Conservation (phyloP, 306 rosid species). For the Fragaria nilgerrensis region DNA sequence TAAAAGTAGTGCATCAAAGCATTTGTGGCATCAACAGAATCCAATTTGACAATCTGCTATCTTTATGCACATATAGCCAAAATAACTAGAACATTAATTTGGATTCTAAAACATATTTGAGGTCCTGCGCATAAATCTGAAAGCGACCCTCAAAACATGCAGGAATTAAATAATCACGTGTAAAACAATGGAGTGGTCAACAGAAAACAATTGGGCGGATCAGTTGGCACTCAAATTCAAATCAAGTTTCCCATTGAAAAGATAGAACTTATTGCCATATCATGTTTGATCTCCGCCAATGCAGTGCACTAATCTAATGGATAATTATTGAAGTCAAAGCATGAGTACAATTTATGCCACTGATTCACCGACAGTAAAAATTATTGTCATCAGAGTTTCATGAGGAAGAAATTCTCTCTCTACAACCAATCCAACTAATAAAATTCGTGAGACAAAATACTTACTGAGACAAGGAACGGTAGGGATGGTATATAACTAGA, state of each 20-base stretch:
- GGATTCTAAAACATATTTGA: neutral
- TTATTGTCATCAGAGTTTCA: neutral
- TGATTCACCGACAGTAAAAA: neutral
- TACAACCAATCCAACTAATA: neutral
- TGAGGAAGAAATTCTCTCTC: neutral
- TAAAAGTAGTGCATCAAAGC: neutral
- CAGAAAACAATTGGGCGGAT: neutral
- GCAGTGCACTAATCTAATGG: neutral
- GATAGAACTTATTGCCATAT: neutral
- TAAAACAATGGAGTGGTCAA: neutral
- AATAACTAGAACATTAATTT: neutral
- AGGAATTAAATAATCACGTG: neutral
- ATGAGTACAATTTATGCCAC: neutral
- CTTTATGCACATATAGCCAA: neutral
- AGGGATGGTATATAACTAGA: constrained; percentile 91
- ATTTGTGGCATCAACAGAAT: constrained; percentile 13
- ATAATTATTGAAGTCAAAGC: neutral
- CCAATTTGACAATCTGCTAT: neutral
- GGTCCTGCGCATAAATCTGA: neutral
- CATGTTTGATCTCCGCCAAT: neutral
- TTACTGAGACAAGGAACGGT: constrained; percentile 86
- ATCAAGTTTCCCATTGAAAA: neutral
- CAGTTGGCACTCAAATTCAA: neutral
- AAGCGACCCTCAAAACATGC: neutral
- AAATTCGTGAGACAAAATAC: constrained; percentile 32